Percentiles rank a stretch among this genome's conserved stretches.
Conservation (phyloP, 805 yeast species). For the Hanseniaspora clermontiae region DNA sequence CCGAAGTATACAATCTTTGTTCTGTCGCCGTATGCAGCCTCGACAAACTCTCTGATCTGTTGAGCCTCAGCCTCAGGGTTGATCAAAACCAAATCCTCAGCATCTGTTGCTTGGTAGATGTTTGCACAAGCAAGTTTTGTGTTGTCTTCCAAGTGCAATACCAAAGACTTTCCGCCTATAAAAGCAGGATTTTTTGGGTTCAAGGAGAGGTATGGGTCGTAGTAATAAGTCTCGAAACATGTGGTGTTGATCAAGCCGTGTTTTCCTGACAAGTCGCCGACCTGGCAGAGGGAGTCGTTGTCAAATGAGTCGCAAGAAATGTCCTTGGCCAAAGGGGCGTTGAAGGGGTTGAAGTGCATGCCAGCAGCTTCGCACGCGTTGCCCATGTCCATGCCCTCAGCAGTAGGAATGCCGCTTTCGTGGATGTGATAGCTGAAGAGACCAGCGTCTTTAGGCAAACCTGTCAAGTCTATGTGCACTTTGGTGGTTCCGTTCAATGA, state of each 20-base stretch:
- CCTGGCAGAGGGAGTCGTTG: constrained; percentile 48
- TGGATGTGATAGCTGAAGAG: constrained; percentile 62
- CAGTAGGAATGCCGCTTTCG: constrained; percentile 38
- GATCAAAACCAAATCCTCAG: background rate
- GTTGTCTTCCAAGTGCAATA: constrained; percentile 43
- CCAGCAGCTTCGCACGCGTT: constrained; percentile 43
- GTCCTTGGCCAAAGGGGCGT: constrained; percentile 14
- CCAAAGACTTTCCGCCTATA: constrained; percentile 45
- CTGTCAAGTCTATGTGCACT: constrained; percentile 59
- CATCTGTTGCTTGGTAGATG: constrained; percentile 23
- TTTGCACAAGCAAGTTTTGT: constrained; percentile 54
- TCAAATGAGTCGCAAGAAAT: constrained; percentile 44
- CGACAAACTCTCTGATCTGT: background rate
- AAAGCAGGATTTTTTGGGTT: constrained; percentile 43
- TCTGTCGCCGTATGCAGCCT: background rate
- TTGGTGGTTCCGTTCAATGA: constrained; percentile 48
- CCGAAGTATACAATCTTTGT: background rate
- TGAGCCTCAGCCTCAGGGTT: background rate
- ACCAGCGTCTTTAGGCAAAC: constrained; percentile 54
- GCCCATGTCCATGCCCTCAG: constrained; percentile 24
- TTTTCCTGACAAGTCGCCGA: constrained; percentile 68
- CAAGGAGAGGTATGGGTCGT: constrained; percentile 55
- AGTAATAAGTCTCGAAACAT: constrained; percentile 50
- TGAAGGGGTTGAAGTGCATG: constrained; percentile 51
- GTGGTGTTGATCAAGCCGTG: constrained; percentile 63